Percentiles rank a stretch among this genome's conserved stretches.
phyloP scores from a whole-genome alignment of 139 green algal species.

The Coelastrella sp. region DNA sequence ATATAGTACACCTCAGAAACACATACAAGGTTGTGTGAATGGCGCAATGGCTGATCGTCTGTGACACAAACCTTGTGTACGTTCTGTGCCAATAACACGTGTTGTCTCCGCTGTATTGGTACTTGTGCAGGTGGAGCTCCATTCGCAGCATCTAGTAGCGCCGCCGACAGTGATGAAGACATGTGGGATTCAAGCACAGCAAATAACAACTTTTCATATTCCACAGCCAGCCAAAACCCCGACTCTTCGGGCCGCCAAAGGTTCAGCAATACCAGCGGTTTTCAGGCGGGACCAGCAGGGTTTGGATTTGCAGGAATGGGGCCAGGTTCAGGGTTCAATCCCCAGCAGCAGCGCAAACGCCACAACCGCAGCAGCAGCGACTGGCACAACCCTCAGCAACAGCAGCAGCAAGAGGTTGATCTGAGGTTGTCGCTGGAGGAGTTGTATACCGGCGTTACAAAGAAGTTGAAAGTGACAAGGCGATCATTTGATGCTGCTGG shows the following conservation, averaged over 20 bases:
- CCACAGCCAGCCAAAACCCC: too few species aligned
- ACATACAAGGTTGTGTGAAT: too few species aligned
- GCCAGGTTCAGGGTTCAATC: neutral
- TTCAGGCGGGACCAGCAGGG: too few species aligned
- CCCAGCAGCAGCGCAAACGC: slow-evolving; percentile 29
- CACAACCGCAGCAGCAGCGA: slow-evolving; percentile 10
- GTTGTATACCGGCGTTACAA: slow-evolving; percentile 69
- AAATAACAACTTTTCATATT: neutral
- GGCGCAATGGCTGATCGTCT: too few species aligned
- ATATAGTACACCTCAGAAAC: too few species aligned
- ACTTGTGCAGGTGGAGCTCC: too few species aligned
- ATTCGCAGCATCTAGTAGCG: too few species aligned
- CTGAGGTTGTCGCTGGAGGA: slow-evolving; percentile 84
- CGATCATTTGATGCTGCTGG: slow-evolving; percentile 58
- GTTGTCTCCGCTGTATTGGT: too few species aligned
- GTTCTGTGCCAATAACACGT: too few species aligned
- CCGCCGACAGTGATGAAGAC: slow-evolving; percentile 11
- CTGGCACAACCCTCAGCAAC: slow-evolving; percentile 30
- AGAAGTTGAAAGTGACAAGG: slow-evolving; percentile 70
- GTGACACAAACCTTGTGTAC: too few species aligned
- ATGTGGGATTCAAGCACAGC: slow-evolving; percentile 25
- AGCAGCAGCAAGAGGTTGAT: slow-evolving; percentile 24
- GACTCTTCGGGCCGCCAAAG: too few species aligned
- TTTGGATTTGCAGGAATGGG: too few species aligned
- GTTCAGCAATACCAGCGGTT: neutral